phyloP scores from a whole-genome alignment of 371 early-diverging fungal species.

The Mucor racemosus region DNA sequence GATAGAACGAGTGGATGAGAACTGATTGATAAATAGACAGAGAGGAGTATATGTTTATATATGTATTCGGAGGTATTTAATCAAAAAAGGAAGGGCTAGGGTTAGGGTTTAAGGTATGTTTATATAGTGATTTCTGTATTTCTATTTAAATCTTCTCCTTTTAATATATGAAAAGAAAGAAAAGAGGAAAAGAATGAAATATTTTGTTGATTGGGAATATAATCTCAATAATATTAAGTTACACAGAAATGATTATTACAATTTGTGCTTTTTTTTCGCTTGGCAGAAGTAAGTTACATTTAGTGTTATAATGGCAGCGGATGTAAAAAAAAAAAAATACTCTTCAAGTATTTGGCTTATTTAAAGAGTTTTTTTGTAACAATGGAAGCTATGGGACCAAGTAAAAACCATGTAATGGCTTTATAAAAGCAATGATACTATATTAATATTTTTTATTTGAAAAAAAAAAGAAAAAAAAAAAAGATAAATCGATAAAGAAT shows the following conservation, averaged over 20 bases:
- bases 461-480: neutral
- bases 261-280: no score
- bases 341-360: no score
- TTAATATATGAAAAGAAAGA: neutral
- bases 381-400: no score
- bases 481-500: neutral
- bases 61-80: slow-evolving; percentile 3
- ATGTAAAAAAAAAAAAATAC: no score
- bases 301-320: no score
- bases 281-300: no score
- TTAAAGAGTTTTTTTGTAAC: no score
- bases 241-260: neutral
- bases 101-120: neutral
- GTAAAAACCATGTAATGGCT: no score
- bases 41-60: neutral
- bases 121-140: neutral
- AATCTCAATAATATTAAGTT: neutral
- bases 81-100: neutral
- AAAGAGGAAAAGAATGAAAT: neutral
- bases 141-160: neutral
- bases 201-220: neutral
- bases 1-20: neutral
- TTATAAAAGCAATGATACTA: no score
- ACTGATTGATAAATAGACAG: neutral
- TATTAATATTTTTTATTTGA: no score